Evolutionary conservation across 192 early-diverging fungal species (phyloP), one percentile per base, ranked within the genome.

Genomic region (Endogone sp.): DNA sequence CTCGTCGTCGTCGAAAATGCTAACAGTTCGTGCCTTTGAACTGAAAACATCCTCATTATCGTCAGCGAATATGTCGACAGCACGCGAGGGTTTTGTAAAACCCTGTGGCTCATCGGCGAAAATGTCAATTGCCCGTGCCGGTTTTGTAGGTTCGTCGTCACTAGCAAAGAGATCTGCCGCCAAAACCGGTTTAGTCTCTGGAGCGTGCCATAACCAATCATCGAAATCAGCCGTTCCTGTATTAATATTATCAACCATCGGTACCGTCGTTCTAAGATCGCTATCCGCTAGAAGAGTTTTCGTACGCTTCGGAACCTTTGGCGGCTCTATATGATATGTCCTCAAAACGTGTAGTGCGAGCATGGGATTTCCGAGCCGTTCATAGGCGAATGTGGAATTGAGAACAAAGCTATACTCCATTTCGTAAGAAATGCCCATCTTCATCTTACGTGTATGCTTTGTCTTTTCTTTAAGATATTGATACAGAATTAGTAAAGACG

Each of bases 351-450:
- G 79, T 30, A 95, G 72, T 3, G 92, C 88, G 26, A 95, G 78
- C 4, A 88, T 70, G 8, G 92, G 94, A 66, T 86, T 92, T 29
- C 93, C 93, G 23, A 94, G 80, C 20, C 85, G 80, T 71, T 94
- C 93, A 71, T 95, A 95, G 3, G 88, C 81, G 29, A 76, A 75
- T 4, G 88, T 79, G 20, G 89, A 82, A 16, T 82, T 70, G 25
- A 88, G 82, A 0, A 91, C 79, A 25, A 93, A 90, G 10, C 79
- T 75, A 30, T 81, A 84, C 69, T 93, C 90, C 24, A 77, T 63
- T 9, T 80, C 71, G 11, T 75, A 61, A 3, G 87, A 60, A 16
- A 92, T 79, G 29, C 77, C 70, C 8, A 78, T 57, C 8, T 79
- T 79, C n/a, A 76, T 71, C n/a, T 70, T 67, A 13, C 76, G 70